phyloP scores from a whole-genome alignment of 2,329 filamentous ascomycete species.

The Phialocephala sp. region DNA sequence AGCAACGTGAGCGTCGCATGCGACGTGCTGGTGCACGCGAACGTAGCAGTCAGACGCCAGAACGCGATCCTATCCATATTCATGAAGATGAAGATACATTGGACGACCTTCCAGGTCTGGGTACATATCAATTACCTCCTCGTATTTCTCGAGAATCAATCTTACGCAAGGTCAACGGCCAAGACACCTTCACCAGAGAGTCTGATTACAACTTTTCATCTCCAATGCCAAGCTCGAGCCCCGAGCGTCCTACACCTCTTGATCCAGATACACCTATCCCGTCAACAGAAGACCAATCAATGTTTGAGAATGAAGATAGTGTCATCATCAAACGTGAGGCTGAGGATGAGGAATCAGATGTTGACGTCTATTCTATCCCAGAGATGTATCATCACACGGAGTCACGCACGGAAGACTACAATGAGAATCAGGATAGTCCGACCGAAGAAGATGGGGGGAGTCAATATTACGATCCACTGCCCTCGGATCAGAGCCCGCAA shows the following conservation, averaged over 20 bases:
- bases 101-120: slow-evolving; percentile 63
- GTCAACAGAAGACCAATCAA: slow-evolving; percentile 66
- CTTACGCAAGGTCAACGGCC: slow-evolving; percentile 80
- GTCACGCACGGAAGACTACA: slow-evolving; percentile 44
- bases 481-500: slow-evolving; percentile 33
- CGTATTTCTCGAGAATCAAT: slow-evolving; percentile 95
- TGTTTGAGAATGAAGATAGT: slow-evolving; percentile 56
- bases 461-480: slow-evolving; percentile 56
- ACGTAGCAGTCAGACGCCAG: slow-evolving; percentile 45
- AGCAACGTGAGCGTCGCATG: slow-evolving; percentile 72
- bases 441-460: slow-evolving; percentile 44
- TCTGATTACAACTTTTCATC: slow-evolving; percentile 70
- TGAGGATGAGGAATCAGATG: slow-evolving; percentile 64
- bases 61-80: slow-evolving; percentile 43
- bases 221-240: slow-evolving; percentile 62
- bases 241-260: slow-evolving; percentile 63
- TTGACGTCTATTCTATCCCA: slow-evolving; percentile 70
- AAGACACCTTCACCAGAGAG: slow-evolving; percentile 57
- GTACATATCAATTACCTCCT: slow-evolving; percentile 69
- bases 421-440: slow-evolving; percentile 24
- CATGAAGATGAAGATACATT: slow-evolving; percentile 64
- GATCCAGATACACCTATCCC: slow-evolving; percentile 92
- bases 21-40: slow-evolving; percentile 63
- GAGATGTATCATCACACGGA: slow-evolving; percentile 67
- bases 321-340: slow-evolving; percentile 71